These are phyloP conservation scores for Cladosporium oxysporum DNA, from an alignment of 2,329 filamentous ascomycete species.

Conservation along the genomic window DNA sequence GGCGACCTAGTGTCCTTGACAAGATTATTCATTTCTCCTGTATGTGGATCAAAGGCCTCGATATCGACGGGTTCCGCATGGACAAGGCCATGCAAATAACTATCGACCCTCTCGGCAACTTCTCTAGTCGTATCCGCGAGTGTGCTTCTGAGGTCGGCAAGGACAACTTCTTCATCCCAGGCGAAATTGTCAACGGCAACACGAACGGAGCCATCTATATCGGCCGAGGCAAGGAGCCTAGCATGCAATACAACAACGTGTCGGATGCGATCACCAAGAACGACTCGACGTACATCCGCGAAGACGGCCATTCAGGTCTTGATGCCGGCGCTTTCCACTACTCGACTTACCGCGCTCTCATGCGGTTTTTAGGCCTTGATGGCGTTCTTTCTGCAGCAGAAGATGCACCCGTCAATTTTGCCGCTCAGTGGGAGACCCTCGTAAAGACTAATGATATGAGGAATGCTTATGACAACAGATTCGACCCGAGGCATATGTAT, in stretches of 20 bases:
- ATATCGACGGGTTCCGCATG: slow-evolving; percentile 67
- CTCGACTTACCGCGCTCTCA: slow-evolving; percentile 62
- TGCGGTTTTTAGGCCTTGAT: slow-evolving; percentile 62
- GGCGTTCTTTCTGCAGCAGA: slow-evolving; percentile 58
- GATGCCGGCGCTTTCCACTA: slow-evolving; percentile 66
- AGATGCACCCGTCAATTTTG: slow-evolving; percentile 57
- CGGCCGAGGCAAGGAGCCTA: slow-evolving; percentile 60
- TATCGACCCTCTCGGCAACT: slow-evolving; percentile 61
- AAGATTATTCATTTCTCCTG: slow-evolving; percentile 64
- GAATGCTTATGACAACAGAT: slow-evolving; percentile 61
- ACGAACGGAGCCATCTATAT: slow-evolving; percentile 62
- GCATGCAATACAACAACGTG: slow-evolving; percentile 51
- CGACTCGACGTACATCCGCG: slow-evolving; percentile 55
- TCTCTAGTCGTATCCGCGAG: slow-evolving; percentile 57
- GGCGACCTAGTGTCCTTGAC: slow-evolving; percentile 58
- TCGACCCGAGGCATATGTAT: slow-evolving; percentile 66
- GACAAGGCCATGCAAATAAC: slow-evolving; percentile 68
- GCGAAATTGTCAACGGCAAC: slow-evolving; percentile 66
- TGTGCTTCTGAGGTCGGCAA: slow-evolving; percentile 61
- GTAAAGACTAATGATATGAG: slow-evolving; percentile 60
- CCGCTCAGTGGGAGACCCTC: slow-evolving; percentile 58
- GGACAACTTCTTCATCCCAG: slow-evolving; percentile 64
- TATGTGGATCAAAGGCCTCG: slow-evolving; percentile 61
- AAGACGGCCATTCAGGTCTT: slow-evolving; percentile 54
- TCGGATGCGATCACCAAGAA: slow-evolving; percentile 53